Evolutionary conservation across 805 yeast species (phyloP), one percentile per base, ranked within the genome.

Genomic region (Soucietia sequanensis): DNA sequence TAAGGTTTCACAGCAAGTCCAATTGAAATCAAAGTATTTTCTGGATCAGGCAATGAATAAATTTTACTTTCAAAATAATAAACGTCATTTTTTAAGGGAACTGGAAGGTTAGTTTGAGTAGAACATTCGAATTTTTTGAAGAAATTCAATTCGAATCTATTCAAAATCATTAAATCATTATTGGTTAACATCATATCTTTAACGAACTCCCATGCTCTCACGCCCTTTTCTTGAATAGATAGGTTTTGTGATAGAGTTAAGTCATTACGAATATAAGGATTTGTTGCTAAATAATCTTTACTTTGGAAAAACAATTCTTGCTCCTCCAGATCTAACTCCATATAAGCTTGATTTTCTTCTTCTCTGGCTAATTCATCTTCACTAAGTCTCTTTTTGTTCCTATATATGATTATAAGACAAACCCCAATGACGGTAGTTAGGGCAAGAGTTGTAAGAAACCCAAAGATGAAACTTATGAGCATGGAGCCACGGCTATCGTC

Each of bases 51-150:
- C 16, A 81, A 51, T 25, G 83, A 88, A 59, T 79, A 89, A 2
- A 93, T 74, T 52, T 93, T 93, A 26, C 82, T 76, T 54, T 90
- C 98, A 65, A 84, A 88, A 62, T 91, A 90, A 52, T 87, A 88
- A 4, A 87, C 91, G 35, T 86, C 93, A 54, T 85, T 89, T 40
- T 75, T 76, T 48, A 73, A 73, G 12, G 96, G 96, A 3, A 90
- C 70, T 0, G 96, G 98, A 39, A 90, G 64, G 60, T 87, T 90
- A 2, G 96, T 80, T 55, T 78, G 87, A 6, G 82, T 72, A 3
- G 89, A 72, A 45, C 84, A 76, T 43, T 81, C 84, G 36, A 72
- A 73, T 31, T 76, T 76, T 49, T 75, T 73, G 46, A 70, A 58
- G 46, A 81, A 81, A 20, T 75, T 72, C 31, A 82, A 57, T 51